Evolutionary conservation across 305 asterid species (phyloP).

Genomic region (Withania somnifera): DNA sequence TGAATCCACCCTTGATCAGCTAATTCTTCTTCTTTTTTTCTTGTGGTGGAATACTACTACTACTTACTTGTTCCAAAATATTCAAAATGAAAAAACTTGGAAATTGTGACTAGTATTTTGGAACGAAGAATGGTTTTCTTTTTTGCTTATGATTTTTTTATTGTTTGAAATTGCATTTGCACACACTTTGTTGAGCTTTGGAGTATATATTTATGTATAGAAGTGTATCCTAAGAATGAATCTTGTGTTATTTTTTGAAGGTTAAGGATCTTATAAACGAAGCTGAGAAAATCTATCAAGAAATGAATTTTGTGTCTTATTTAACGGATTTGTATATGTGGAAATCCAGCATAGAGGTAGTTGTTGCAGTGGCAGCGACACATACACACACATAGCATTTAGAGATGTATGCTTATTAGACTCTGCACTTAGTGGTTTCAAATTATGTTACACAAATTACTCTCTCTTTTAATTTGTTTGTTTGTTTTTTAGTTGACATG

Average conservation of each 20-base stretch:
- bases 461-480: too few species aligned
- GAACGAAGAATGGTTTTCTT: not conserved
- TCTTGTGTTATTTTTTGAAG: not conserved
- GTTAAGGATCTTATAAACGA: not conserved
- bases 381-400: not conserved
- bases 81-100: too few species aligned
- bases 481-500: too few species aligned
- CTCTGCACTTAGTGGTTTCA: not conserved
- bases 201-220: not conserved
- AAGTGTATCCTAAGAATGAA: not conserved
- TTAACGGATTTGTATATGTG: not conserved
- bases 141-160: not conserved
- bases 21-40: not conserved
- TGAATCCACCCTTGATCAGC: slow-evolving; percentile 66
- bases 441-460: not conserved
- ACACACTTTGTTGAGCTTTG: not conserved
- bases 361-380: not conserved
- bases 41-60: not conserved
- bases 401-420: not conserved
- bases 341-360: not conserved
- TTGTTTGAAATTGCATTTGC: not conserved
- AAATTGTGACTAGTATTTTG: too few species aligned
- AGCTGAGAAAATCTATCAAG: not conserved
- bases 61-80: too few species aligned
- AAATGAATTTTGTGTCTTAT: not conserved